A percentile compares a stretch with the other conserved stretches of the same genome.
phyloP scores from a whole-genome alignment of 345 rosid species.

The Microthlaspi erraticum region DNA sequence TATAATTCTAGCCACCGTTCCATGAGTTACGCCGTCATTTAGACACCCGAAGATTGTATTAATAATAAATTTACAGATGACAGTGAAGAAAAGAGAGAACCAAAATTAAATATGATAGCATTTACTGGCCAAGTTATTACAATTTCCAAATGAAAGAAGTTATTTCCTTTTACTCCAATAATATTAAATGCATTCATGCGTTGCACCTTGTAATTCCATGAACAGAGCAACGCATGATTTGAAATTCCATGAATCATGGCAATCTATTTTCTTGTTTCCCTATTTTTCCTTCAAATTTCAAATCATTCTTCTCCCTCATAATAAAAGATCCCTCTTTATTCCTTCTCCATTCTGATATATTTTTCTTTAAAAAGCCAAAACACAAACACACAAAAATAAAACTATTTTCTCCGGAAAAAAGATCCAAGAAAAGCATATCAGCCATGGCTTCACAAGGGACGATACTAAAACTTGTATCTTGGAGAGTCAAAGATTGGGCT shows the following conservation, averaged over 20 bases:
- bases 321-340: slow-evolving; percentile 27
- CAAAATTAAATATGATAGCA: slow-evolving; percentile 33
- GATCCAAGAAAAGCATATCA: not conserved
- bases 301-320: slow-evolving; percentile 45
- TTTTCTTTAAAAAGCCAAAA: slow-evolving; percentile 19
- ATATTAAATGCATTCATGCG: slow-evolving; percentile 51
- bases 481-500: slow-evolving; percentile 67
- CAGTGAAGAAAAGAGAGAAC: too few relatives aligned
- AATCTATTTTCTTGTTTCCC: slow-evolving; percentile 25
- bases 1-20: too few relatives aligned
- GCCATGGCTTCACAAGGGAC: slow-evolving; percentile 58
- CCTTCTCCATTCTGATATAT: not conserved
- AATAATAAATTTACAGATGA: too few relatives aligned
- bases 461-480: slow-evolving; percentile 55
- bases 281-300: slow-evolving; percentile 57
- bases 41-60: too few relatives aligned
- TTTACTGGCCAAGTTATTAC: slow-evolving; percentile 42
- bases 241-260: slow-evolving; percentile 38
- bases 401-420: slow-evolving; percentile 15
- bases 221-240: too few relatives aligned
- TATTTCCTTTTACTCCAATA: slow-evolving; percentile 35
- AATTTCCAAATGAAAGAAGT: slow-evolving; percentile 4
- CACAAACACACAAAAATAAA: not conserved
- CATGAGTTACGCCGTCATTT: too few relatives aligned
- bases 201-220: slow-evolving; percentile 45